Base-by-base conservation (phyloP, 768 basidiomycete genomes). In the Stropharia rugosoannulata region DNA sequence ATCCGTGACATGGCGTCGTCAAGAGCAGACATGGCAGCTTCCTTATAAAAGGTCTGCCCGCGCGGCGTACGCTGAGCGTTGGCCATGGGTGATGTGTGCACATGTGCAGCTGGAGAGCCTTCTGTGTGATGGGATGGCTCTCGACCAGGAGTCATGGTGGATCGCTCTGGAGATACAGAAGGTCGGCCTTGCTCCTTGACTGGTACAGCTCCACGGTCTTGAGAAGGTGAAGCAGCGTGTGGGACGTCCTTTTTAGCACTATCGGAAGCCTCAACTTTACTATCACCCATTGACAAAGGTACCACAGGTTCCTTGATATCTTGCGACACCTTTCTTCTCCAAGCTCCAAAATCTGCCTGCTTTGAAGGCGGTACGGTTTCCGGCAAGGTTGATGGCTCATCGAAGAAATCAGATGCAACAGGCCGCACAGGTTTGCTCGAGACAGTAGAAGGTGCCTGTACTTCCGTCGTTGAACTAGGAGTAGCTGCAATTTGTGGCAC, bases 1-100 rank as follows among this genome's bases (percentile, higher is more conserved):
- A 94, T 93, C 40, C 92, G 83, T 5, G 89, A 90, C 82, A 94
- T 91, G 25, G 84, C 82, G 65, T 94, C 90, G 64, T 90, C 84
- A 58, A 93, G 71, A 15, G 90, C 81, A 2, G 89, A 86, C 83
- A 92, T 90, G 8, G 75, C 64, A 19, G 80, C 73, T 59, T 80
- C 80, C 57, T 76, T 79, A 66, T 79, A 77, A 41, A 72, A 75
- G 6, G 68, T 61, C 58, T 77, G 76, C 19, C 48, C 66, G 40
- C 81, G 75, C n/a, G 72, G 69, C 16, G 71, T 71, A 18, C 74
- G 73, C 48, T 66, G 70, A 5, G 60, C 54, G 41, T 57, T 62
- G 5, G 60, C 42, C 45, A 68, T 67, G 16, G 68, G 51, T 32
- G 69, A 58, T 13, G 66, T 54, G 15, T 60, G 63, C 12, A 66